A percentile compares a stretch with the other conserved stretches of the same genome.
phyloP scores from a whole-genome alignment of 2,329 filamentous ascomycete species.

The Calonectria hongkongensis region DNA sequence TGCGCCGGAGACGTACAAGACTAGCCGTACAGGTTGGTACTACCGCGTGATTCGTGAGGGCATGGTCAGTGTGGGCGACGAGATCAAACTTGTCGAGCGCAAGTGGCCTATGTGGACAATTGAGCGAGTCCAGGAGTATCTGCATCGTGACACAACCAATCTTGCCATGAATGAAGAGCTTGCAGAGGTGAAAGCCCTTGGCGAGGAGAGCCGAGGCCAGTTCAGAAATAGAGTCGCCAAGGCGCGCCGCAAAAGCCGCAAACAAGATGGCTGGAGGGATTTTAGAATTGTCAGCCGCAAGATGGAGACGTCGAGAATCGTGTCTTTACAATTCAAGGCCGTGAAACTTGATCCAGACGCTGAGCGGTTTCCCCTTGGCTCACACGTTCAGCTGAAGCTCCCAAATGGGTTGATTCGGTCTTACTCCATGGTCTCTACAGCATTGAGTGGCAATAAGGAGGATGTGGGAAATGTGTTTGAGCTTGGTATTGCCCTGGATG shows the following conservation, averaged over 20 bases:
- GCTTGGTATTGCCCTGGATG: slow-evolving; percentile 75
- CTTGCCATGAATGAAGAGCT: slow-evolving; percentile 71
- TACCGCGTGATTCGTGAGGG: slow-evolving; percentile 77
- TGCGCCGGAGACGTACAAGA: slow-evolving; percentile 73
- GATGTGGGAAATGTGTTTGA: slow-evolving; percentile 69
- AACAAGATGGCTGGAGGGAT: slow-evolving; percentile 64
- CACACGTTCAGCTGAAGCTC: slow-evolving; percentile 75
- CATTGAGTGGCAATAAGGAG: slow-evolving; percentile 35
- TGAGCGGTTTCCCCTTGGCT: slow-evolving; percentile 64
- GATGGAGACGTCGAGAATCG: slow-evolving; percentile 69
- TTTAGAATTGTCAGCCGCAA: slow-evolving; percentile 71
- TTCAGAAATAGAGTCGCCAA: slow-evolving; percentile 73
- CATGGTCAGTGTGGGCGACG: slow-evolving; percentile 72
- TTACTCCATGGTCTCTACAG: slow-evolving; percentile 74
- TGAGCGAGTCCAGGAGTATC: slow-evolving; percentile 77
- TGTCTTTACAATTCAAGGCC: slow-evolving; percentile 72
- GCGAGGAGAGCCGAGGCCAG: slow-evolving; percentile 66
- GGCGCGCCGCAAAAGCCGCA: slow-evolving; percentile 59
- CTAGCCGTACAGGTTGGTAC: slow-evolving; percentile 79
- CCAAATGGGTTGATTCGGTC: slow-evolving; percentile 73
- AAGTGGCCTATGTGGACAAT: slow-evolving; percentile 77
- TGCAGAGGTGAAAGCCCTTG: slow-evolving; percentile 69
- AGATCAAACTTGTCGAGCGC: slow-evolving; percentile 73
- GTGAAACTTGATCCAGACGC: slow-evolving; percentile 59
- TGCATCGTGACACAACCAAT: slow-evolving; percentile 73